Evolutionary conservation across 441 rosid genomes (phyloP), one percentile per base, ranked within the genome.

Genomic region (Codiaeum variegatum): DNA sequence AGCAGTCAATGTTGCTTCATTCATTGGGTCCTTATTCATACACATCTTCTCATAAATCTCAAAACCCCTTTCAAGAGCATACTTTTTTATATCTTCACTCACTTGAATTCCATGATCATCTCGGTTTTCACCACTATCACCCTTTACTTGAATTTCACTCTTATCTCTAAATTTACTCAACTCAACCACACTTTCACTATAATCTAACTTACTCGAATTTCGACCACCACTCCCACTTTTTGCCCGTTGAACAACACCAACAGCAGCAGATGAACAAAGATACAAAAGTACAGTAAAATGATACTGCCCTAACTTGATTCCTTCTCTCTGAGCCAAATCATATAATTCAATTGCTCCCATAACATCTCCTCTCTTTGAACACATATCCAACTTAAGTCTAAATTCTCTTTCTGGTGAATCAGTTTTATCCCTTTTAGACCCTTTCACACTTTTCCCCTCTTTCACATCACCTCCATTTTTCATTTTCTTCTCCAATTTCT

Each of bases 201-300:
- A 72, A 29, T 46, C 80, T 47, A 74, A 56, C 3, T 73, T 62
- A 71, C 68, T 80, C 54, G 69, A 70, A 61, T 76, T 44, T 67
- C 88, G 83, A 71, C 19, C 42, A 19, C 77, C 62, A 15, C 74
- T 80, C 67, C 92, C 89, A 62, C 94, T 88, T 80, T 90, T 90
- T 49, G 91, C 92, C 60, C 87, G 91, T 70, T 77, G 83, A 76
- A 88, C 83, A 77, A 84, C 74, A 49, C 92, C 94, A 13, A 79
- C 77, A 65, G 94, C 92, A 26, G 91, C 91, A 80, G 92, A 90
- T 63, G 94, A 84, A 74, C 91, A 88, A 32, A 88, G 86, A 82
- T 90, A 86, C 77, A 88, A 62, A 66, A 88, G 67, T 26, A 88
- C 88, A 49, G 83, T 70, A 70, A 86, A 88, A 77, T 86, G 88